A percentile compares a stretch with the other conserved stretches of the same genome.
phyloP scores from a whole-genome alignment of 805 yeast genomes.

The Brettanomyces sp. region DNA sequence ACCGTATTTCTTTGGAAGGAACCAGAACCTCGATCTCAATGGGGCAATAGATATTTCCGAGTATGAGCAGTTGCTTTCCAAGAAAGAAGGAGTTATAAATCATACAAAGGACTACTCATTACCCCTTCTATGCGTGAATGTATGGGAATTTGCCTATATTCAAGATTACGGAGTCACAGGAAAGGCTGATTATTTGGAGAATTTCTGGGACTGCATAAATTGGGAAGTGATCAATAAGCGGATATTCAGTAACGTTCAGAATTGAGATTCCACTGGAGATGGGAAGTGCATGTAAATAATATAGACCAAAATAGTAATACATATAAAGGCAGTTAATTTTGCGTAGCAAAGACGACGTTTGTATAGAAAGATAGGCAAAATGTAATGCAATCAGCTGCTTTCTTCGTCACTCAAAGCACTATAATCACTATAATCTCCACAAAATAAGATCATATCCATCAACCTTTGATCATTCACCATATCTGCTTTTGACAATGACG shows the following conservation, averaged over 20 bases:
- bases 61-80: conserved; percentile 35
- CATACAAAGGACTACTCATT: conserved; percentile 51
- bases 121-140: conserved; percentile 68
- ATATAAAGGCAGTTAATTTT: background rate
- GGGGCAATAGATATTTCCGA: conserved; percentile 55
- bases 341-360: too few relatives aligned
- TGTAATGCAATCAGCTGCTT: background rate
- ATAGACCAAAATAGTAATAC: background rate
- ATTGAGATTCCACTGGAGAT: background rate
- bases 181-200: conserved; percentile 62
- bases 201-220: conserved; percentile 69
- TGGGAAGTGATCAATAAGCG: conserved; percentile 66
- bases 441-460: conserved; percentile 19
- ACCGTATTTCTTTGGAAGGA: conserved; percentile 60
- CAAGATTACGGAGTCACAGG: conserved; percentile 78
- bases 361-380: too few relatives aligned
- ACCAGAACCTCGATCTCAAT: conserved; percentile 69
- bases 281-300: conserved; percentile 3
- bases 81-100: conserved; percentile 13
- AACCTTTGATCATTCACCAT: conserved; percentile 23
- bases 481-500: conserved; percentile 25
- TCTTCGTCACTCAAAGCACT: conserved; percentile 15
- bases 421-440: conserved; percentile 22
- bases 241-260: conserved; percentile 13
- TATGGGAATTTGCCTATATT: conserved; percentile 87